A percentile compares a stretch with the other conserved stretches of the same genome.
These are phyloP conservation scores for Populus deltoides DNA, from an alignment of 345 rosid genomes.

Conservation along the genomic window DNA sequence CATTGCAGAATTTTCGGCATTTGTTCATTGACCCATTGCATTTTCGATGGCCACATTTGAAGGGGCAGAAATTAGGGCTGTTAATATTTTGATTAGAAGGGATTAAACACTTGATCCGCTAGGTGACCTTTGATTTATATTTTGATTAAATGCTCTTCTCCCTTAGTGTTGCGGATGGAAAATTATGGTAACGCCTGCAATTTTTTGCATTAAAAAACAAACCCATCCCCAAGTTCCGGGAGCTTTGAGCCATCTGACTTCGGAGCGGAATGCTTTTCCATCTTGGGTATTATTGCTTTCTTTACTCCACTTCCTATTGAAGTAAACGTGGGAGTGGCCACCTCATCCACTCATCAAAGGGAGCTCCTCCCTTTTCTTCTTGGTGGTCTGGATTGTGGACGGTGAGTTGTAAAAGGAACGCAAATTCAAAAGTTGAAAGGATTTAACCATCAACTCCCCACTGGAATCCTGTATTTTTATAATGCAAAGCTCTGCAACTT, in stretches of 20 bases:
- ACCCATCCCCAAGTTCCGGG: constrained; percentile 16
- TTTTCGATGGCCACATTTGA: constrained; percentile 17
- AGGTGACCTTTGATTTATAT: neutral
- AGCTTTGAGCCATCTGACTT: neutral
- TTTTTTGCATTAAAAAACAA: neutral
- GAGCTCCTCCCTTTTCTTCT: neutral
- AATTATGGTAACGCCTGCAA: neutral
- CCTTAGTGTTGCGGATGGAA: neutral
- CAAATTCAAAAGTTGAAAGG: neutral
- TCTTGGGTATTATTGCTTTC: neutral
- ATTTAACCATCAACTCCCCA: neutral
- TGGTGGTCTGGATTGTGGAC: neutral
- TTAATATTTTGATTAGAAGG: neutral
- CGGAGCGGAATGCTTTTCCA: neutral
- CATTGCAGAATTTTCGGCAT: neutral
- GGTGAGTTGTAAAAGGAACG: constrained; percentile 1
- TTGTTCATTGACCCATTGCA: constrained; percentile 2
- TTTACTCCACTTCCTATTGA: neutral
- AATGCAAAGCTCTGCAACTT: neutral
- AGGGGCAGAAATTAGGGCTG: constrained; percentile 7
- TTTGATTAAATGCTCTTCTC: neutral
- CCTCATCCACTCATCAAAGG: neutral
- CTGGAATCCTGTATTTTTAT: neutral
- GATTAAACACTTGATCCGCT: neutral
- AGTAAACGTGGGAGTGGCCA: neutral